Conservation (phyloP, 805 yeast species). For the Starmerella etchellsii region DNA sequence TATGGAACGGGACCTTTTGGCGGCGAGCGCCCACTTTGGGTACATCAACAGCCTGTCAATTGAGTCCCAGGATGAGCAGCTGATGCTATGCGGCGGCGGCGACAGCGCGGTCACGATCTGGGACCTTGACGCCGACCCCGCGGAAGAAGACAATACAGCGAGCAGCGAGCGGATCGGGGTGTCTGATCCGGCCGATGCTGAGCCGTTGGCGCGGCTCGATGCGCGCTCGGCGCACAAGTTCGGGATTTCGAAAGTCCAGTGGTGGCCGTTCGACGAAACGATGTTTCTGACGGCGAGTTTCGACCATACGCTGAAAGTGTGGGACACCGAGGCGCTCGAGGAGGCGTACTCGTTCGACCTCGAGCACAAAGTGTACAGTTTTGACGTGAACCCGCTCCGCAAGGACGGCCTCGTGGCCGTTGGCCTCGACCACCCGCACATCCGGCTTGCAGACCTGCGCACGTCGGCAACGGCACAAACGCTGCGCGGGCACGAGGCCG, state of each 20-base stretch:
- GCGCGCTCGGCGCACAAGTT: slow-evolving; percentile 39
- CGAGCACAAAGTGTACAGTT: slow-evolving; percentile 48
- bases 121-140: slow-evolving; percentile 36
- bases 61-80: slow-evolving; percentile 37
- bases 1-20: slow-evolving; percentile 16
- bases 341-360: slow-evolving; percentile 56
- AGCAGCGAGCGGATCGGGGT: background rate
- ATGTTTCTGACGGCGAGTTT: slow-evolving; percentile 73
- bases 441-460: slow-evolving; percentile 59
- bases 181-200: background rate
- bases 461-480: slow-evolving; percentile 64
- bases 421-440: slow-evolving; percentile 57
- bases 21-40: slow-evolving; percentile 23
- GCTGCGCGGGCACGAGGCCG: slow-evolving; percentile 43
- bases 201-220: slow-evolving; percentile 12
- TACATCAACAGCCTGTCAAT: slow-evolving; percentile 51
- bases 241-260: slow-evolving; percentile 59
- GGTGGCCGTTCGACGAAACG: slow-evolving; percentile 89
- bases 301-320: slow-evolving; percentile 61
- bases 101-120: slow-evolving; percentile 58
- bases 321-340: slow-evolving; percentile 63
- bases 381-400: slow-evolving; percentile 44
- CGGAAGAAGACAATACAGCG: slow-evolving; percentile 9
- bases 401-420: slow-evolving; percentile 47
- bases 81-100: slow-evolving; percentile 56